These are phyloP conservation scores for Aureobasidium zeae DNA, from an alignment of 2,329 filamentous ascomycete genomes.

Conservation along the genomic window DNA sequence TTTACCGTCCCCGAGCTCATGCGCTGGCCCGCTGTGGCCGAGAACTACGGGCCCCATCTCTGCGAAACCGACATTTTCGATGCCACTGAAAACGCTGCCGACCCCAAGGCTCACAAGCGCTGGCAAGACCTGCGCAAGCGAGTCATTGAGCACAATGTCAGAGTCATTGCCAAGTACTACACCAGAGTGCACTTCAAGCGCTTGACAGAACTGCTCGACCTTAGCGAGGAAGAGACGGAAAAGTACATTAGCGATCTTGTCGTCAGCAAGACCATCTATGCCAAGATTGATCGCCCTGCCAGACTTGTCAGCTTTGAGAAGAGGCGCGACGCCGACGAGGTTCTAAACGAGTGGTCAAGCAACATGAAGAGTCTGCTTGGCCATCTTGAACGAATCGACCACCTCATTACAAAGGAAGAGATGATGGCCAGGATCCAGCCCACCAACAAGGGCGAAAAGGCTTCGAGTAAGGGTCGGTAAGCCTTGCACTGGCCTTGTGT, in stretches of 20 bases:
- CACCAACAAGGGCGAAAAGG: constrained; percentile 37
- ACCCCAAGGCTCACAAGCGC: constrained; percentile 72
- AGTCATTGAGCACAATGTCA: constrained; percentile 98
- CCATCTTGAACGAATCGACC: constrained; percentile 82
- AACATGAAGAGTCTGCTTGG: constrained; percentile 94
- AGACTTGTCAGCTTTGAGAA: constrained; percentile 89
- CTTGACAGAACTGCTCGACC: constrained; percentile 79
- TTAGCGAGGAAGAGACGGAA: constrained; percentile 92
- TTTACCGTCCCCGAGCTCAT: constrained; percentile 96
- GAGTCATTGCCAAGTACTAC: constrained; percentile 97
- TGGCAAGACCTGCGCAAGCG: constrained; percentile 96
- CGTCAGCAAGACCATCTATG: constrained; percentile 94
- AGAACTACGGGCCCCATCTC: constrained; percentile 80
- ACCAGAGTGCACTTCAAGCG: constrained; percentile 91
- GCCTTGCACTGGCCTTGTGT: constrained; percentile 1
- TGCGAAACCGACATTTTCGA: constrained; percentile 82
- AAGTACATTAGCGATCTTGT: constrained; percentile 98
- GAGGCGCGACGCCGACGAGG: constrained; percentile 87
- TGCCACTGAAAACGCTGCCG: constrained; percentile 48
- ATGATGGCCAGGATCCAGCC: constrained; percentile 99
- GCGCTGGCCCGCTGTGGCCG: constrained; percentile 91
- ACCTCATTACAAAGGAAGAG: constrained; percentile 98
- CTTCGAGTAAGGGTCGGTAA: constrained; percentile 31
- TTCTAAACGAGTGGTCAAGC: constrained; percentile 95
- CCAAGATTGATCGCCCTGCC: constrained; percentile 91